Evolutionary conservation across 2,329 filamentous ascomycete species (phyloP), one percentile per base, ranked within the genome.

Genomic region (Sporothrix variecibatus): DNA sequence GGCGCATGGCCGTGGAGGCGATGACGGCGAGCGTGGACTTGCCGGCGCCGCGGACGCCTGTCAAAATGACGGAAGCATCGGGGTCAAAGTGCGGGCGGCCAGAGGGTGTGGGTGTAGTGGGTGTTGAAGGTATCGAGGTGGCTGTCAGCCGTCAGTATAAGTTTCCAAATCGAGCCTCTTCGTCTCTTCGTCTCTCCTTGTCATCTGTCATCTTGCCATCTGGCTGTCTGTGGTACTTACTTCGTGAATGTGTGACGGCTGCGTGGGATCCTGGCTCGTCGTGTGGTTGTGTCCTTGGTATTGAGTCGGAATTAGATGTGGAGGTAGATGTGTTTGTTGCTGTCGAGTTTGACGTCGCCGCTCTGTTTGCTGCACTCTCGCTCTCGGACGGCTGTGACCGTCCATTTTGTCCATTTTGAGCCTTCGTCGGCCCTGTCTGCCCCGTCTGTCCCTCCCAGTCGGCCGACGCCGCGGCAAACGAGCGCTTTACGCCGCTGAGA

Each of bases 21-120:
- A 94, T 92, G 74, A 94, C 89, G 8, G 90, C 92, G 28, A 94
- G 83, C 15, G 90, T 92, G 56, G 90, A 89, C 80, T 93, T 94
- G 4, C 92, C 92, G 9, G 90, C 89, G 31, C 92, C 92, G 46
- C 90, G 88, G 73, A 92, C 89, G n/a, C 92, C 92, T 34, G 93
- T 87, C 51, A 94, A 84, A 15, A 93, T 88, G 72, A 94, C 88
- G 0, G 91, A 92, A 8, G 91, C 89, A 81, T 91, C 87, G 1
- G 84, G 80, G 20, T 86, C 82, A 78, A 91, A 92, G n/a, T 40
- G 67, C n/a, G 56, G 67, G 15, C 58, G 38, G 23, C 20, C 72
- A 3, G 40, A 28, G 15, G 68, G 56, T 17, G 64, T 40, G 20
- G 31, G 46, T 20, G 72, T 5, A 1, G 56, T n/a, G 1, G 28